Conservation (phyloP, 768 basidiomycete genomes). For the Ramaria sp. region DNA sequence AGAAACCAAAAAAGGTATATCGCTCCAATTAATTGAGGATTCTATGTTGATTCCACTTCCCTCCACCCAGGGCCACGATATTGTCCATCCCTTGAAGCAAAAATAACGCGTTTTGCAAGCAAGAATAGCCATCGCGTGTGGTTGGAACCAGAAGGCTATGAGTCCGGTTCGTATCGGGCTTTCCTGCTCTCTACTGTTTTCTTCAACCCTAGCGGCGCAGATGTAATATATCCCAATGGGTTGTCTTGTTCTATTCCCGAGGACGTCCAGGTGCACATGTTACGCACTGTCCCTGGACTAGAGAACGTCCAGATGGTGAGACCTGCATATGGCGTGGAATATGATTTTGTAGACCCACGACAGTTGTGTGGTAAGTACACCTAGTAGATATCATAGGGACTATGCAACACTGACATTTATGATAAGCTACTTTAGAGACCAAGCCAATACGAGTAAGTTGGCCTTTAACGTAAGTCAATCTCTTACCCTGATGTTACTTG, state of each 20-base stretch:
- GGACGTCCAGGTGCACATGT: constrained; percentile 73
- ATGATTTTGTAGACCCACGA: constrained; percentile 81
- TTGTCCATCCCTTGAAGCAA: constrained; percentile 84
- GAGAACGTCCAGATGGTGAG: constrained; percentile 75
- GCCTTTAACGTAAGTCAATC: not conserved
- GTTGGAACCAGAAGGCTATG: constrained; percentile 89
- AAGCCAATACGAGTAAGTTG: constrained; percentile 4
- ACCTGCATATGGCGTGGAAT: constrained; percentile 90
- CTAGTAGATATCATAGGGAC: too few relatives aligned
- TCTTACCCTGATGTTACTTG: not conserved
- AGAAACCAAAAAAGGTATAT: constrained; percentile 71
- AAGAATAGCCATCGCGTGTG: constrained; percentile 67
- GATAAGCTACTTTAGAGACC: constrained; percentile 5
- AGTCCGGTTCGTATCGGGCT: constrained; percentile 45
- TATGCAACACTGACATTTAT: constrained; percentile 13
- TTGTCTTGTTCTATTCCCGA: constrained; percentile 81
- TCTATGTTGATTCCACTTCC: not conserved
- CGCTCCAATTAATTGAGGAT: not conserved
- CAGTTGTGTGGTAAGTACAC: constrained; percentile 58
- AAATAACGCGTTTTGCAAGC: constrained; percentile 67
- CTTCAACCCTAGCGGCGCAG: constrained; percentile 25
- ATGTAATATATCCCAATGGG: constrained; percentile 84
- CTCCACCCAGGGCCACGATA: constrained; percentile 63
- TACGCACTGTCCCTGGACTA: constrained; percentile 75
- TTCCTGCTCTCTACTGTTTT: constrained; percentile 1